Conservation (phyloP, 2,329 filamentous ascomycete species). For the Fusarium azukiicola region DNA sequence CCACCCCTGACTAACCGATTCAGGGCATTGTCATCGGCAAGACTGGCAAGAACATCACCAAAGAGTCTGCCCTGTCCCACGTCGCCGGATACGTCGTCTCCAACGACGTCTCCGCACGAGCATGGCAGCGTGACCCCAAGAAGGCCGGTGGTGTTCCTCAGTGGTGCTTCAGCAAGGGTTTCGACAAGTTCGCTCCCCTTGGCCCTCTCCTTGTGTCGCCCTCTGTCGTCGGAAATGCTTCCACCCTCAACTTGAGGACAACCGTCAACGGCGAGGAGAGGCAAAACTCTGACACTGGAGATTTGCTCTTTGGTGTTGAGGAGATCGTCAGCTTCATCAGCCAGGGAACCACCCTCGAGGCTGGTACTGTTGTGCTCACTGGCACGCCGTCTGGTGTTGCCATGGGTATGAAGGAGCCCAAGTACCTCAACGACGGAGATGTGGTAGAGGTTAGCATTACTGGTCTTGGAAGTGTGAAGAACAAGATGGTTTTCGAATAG, state of each 20-base stretch:
- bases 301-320: constrained; percentile 73
- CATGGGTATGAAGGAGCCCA: constrained; percentile 68
- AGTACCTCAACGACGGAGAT: constrained; percentile 66
- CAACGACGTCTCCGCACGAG: constrained; percentile 77
- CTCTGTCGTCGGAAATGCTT: constrained; percentile 54
- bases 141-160: constrained; percentile 66
- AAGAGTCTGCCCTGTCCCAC: constrained; percentile 67
- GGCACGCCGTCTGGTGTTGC: constrained; percentile 72
- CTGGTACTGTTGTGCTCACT: constrained; percentile 73
- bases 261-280: constrained; percentile 73
- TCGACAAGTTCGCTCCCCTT: constrained; percentile 77
- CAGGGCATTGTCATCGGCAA: constrained; percentile 74
- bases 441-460: constrained; percentile 68
- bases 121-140: constrained; percentile 73
- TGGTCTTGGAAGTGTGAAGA: constrained; percentile 57
- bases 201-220: constrained; percentile 68
- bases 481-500: constrained; percentile 64
- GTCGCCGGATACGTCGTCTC: constrained; percentile 69
- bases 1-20: background rate
- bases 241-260: constrained; percentile 58
- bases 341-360: constrained; percentile 71
- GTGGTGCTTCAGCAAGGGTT: constrained; percentile 78
- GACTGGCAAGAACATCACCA: constrained; percentile 72
- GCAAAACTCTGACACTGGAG: constrained; percentile 70
- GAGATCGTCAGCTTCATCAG: constrained; percentile 70